Percentiles rank a stretch among this genome's conserved stretches.
Evolutionary conservation across 768 basidiomycete genomes (phyloP).

Genomic region (Phaffia tasmanica): DNA sequence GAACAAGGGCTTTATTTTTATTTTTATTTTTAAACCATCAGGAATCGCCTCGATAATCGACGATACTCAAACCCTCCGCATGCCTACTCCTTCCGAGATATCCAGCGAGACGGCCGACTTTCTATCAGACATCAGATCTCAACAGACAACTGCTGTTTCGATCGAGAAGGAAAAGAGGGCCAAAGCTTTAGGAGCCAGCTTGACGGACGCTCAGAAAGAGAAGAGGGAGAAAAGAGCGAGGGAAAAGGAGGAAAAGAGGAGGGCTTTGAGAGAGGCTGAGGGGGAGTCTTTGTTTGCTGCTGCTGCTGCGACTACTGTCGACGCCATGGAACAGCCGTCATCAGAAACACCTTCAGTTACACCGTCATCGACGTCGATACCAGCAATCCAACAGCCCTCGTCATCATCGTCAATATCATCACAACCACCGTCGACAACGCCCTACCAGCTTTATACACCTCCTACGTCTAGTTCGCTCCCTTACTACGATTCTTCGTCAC

Average conservation of each 20-base stretch:
- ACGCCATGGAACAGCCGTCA: neutral
- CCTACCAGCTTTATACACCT: constrained; percentile 41
- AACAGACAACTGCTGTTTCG: constrained; percentile 15
- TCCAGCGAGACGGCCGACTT: constrained; percentile 28
- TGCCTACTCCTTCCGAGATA: constrained; percentile 40
- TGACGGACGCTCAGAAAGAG: constrained; percentile 46
- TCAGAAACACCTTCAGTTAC: constrained; percentile 25
- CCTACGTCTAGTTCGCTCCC: constrained; percentile 51
- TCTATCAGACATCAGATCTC: constrained; percentile 25
- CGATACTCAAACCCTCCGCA: constrained; percentile 51
- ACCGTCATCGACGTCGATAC: constrained; percentile 27
- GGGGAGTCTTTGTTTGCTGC: neutral
- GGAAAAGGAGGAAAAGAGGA: constrained; percentile 31
- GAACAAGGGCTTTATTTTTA: neutral
- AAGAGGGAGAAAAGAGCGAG: constrained; percentile 46
- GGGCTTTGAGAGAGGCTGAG: neutral
- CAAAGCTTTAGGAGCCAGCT: constrained; percentile 45
- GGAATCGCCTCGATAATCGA: constrained; percentile 68
- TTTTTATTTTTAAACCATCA: constrained; percentile 34
- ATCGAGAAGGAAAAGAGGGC: constrained; percentile 41
- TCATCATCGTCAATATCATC: constrained; percentile 28
- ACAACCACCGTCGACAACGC: constrained; percentile 28
- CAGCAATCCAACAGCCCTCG: constrained; percentile 26
- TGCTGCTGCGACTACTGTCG: neutral
- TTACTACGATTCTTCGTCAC: constrained; percentile 52